A percentile compares a stretch with the other conserved stretches of the same genome.
Evolutionary conservation across 2,329 filamentous ascomycete species (phyloP).

Genomic region (Fusarium tuaranense): DNA sequence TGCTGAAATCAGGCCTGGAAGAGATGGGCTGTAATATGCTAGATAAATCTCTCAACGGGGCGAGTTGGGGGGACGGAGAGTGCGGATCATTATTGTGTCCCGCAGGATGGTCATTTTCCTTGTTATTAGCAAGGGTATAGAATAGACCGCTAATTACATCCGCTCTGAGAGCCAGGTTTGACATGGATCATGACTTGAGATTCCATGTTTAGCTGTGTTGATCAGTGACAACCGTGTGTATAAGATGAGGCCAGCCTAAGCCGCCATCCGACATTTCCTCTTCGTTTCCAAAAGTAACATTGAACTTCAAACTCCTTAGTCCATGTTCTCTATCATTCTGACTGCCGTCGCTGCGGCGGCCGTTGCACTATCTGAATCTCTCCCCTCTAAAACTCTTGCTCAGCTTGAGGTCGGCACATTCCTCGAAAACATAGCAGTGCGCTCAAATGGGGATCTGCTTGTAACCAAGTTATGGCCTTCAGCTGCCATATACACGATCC

Average conservation of each 20-base stretch:
- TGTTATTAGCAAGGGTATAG: background rate
- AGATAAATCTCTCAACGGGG: background rate
- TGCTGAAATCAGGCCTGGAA: background rate
- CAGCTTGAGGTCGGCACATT: conserved; percentile 29
- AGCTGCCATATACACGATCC: conserved; percentile 26
- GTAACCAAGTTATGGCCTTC: conserved; percentile 23
- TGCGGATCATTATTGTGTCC: background rate
- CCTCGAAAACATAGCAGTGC: conserved; percentile 36
- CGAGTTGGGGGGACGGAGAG: background rate
- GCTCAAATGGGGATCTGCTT: conserved; percentile 31
- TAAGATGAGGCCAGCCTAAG: background rate
- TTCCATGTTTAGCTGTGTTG: background rate
- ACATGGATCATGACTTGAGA: background rate
- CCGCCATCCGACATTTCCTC: background rate
- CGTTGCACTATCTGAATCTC: conserved; percentile 7
- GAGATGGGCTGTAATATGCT: background rate
- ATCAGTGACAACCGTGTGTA: background rate
- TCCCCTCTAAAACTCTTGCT: conserved; percentile 14
- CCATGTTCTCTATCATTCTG: background rate
- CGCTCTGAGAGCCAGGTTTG: background rate
- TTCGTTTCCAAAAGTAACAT: background rate
- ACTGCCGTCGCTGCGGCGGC: background rate
- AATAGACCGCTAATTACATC: background rate
- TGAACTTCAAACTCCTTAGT: background rate
- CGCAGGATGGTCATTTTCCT: background rate